Evolutionary conservation across 2,329 filamentous ascomycete genomes (phyloP).

Genomic region (Coniochaeta ligniaria): DNA sequence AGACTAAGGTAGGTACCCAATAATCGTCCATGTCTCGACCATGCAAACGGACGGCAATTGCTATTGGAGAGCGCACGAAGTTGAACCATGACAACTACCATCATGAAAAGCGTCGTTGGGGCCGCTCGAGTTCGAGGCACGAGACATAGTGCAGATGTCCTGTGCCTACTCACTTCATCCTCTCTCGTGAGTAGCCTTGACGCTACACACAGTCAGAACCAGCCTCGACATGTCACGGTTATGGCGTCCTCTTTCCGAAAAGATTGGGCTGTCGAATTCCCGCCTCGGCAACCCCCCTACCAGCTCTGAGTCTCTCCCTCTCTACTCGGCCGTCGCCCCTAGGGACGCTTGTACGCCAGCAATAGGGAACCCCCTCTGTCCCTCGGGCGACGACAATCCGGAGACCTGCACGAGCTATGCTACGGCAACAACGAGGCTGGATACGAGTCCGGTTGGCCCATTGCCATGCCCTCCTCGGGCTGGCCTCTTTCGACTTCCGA

Average conservation of each 20-base stretch:
- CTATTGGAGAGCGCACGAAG: neutral
- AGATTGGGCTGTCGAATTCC: neutral
- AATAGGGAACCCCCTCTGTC: neutral
- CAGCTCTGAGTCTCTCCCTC: neutral
- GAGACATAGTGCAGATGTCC: neutral
- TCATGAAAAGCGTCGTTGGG: neutral
- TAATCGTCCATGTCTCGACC: neutral
- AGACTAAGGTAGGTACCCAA: neutral
- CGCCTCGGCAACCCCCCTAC: neutral
- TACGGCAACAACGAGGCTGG: neutral
- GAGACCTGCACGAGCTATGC: neutral
- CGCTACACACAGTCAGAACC: neutral
- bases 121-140: neutral
- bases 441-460: neutral
- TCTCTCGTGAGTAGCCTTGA: neutral
- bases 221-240: neutral
- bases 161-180: neutral
- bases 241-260: neutral
- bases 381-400: neutral
- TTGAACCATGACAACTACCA: neutral
- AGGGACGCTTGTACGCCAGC: neutral
- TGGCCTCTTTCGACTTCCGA: neutral
- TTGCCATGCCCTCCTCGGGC: neutral
- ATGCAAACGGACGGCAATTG: neutral
- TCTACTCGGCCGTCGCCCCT: constrained; percentile 1